A percentile compares a stretch with the other conserved stretches of the same genome.
phyloP scores from a whole-genome alignment of 2,329 filamentous ascomycete species.

The Trichoderma atroviride region DNA sequence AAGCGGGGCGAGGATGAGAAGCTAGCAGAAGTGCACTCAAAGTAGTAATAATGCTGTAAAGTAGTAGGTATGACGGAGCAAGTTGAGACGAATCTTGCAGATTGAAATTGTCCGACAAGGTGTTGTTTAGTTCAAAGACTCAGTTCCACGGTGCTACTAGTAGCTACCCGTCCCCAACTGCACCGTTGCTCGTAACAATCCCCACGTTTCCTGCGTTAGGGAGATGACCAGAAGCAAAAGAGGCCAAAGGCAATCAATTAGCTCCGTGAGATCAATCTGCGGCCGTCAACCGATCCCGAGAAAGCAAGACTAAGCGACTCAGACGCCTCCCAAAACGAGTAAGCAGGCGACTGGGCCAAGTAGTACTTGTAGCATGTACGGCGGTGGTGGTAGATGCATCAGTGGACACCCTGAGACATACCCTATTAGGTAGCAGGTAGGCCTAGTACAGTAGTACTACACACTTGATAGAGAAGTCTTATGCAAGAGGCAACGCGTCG shows the following conservation, averaged over 20 bases:
- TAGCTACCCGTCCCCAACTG: not conserved
- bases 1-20: not conserved
- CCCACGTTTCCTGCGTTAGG: constrained; percentile 23
- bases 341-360: constrained; percentile 7
- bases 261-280: constrained; percentile 24
- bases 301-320: constrained; percentile 21
- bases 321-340: constrained; percentile 24
- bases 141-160: constrained; percentile 2
- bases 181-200: constrained; percentile 4
- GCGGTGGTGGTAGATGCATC: constrained; percentile 5
- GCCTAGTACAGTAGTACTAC: not conserved
- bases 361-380: not conserved
- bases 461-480: not conserved
- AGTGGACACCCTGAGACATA: constrained; percentile 1
- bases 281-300: constrained; percentile 22
- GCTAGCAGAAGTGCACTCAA: not conserved
- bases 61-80: not conserved
- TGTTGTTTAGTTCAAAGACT: constrained; percentile 7
- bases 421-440: not conserved
- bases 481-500: not conserved
- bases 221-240: constrained; percentile 17
- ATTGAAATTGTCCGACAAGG: constrained; percentile 22
- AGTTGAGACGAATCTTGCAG: constrained; percentile 3
- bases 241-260: constrained; percentile 14
- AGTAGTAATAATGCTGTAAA: not conserved